Conservation (phyloP, 768 basidiomycete genomes). For the Mycena latifolia region DNA sequence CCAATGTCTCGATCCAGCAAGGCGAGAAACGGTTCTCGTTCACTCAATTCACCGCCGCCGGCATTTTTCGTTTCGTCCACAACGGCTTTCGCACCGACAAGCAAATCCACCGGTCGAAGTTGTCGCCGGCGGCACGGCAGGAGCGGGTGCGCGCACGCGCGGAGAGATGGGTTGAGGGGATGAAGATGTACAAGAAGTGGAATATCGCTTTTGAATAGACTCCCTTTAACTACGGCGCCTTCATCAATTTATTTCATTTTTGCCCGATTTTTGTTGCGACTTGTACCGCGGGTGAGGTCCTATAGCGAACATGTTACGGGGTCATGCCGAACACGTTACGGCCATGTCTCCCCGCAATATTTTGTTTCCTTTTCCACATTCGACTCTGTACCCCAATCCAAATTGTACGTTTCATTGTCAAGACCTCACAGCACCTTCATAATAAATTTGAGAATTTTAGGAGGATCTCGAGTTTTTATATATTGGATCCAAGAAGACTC, state of each 20-base stretch:
- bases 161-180: neutral
- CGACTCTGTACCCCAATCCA: neutral
- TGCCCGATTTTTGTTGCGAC: too few species aligned
- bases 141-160: neutral
- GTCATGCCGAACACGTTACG: too few species aligned
- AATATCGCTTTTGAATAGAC: neutral
- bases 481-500: too few species aligned
- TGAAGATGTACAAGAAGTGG: neutral
- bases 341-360: too few species aligned
- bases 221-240: too few species aligned
- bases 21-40: conserved; percentile 31
- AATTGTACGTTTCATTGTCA: neutral
- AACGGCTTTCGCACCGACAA: conserved; percentile 27
- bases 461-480: too few species aligned
- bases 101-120: neutral
- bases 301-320: too few species aligned
- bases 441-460: neutral
- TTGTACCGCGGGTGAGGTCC: too few species aligned
- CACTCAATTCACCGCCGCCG: conserved; percentile 37
- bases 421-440: neutral
- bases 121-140: neutral
- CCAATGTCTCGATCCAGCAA: conserved; percentile 4
- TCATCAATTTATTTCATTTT: too few species aligned
- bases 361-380: too few species aligned
- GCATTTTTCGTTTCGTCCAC: conserved; percentile 33